Base-by-base conservation (phyloP, 2,329 filamentous ascomycete genomes). In the Nigrospora sphaerica region DNA sequence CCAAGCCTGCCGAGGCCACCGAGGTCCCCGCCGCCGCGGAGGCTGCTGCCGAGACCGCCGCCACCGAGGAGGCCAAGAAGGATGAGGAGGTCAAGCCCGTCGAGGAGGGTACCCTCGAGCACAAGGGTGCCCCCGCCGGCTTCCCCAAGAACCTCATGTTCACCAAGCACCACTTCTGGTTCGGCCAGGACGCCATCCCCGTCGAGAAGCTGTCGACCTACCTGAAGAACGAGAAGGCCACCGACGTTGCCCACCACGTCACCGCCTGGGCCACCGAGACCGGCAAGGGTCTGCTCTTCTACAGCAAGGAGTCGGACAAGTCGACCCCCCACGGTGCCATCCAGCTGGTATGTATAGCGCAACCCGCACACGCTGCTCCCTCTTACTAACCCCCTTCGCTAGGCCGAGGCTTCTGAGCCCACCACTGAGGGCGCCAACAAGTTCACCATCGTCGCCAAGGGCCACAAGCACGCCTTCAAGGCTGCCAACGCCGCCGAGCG, bases 391-490 rank as follows among this genome's bases (percentile, higher is more conserved):
- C 16, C 6, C 14, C 18, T 1, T 46, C 0, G 53, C 10, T 34
- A 83, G 73, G 69, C 77, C 51, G 77, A 82, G 64, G 75, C 75
- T 54, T 77, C 72, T 42, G 88, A 95, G 65, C 78, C 95, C 49
- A 77, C 79, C 65, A 81, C 83, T 67, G 86, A 90, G 52, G 87
- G 89, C 50, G 63, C 78, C 55, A 78, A 80, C 71, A 91, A 93
- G 71, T 95, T 98, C 76, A 75, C 82, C 62, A 86, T 97, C 76
- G 88, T 85, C 64, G 72, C 87, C 63, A 83, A 86, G 70, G 86
- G 86, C 57, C 85, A 95, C 72, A 95, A 95, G 82, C 90, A 96
- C 79, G 80, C 80, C 50, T 95, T 98, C 78, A 92, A 96, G 80
- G 88, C 92, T 48, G 62, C 74, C 59, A 84, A 63, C 60, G 60